phyloP scores from a whole-genome alignment of 257 asterid genomes.

The Nemophila menziesii region DNA sequence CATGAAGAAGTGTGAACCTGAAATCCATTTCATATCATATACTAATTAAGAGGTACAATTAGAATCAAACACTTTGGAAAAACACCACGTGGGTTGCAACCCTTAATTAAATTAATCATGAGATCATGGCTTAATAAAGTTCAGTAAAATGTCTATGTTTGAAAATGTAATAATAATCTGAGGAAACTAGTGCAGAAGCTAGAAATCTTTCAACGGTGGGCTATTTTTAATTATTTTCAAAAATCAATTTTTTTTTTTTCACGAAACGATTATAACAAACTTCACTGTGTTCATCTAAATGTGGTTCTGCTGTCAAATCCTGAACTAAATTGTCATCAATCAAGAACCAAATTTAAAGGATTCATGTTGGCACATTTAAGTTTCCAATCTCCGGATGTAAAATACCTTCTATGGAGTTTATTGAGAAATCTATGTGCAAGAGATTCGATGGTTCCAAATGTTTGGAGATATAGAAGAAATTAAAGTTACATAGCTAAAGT shows the following conservation, averaged over 20 bases:
- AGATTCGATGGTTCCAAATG: too few species aligned
- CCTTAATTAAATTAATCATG: not conserved
- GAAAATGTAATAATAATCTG: not conserved
- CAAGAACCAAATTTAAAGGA: too few species aligned
- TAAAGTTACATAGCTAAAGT: too few species aligned
- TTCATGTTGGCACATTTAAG: too few species aligned
- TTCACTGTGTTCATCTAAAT: not conserved
- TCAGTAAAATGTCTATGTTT: not conserved
- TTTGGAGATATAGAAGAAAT: too few species aligned
- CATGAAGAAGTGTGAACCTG: slow-evolving; percentile 17
- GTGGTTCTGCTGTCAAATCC: not conserved
- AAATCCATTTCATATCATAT: slow-evolving; percentile 1
- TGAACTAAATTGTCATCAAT: not conserved
- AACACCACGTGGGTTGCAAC: not conserved
- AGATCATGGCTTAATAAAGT: not conserved
- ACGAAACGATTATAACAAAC: not conserved
- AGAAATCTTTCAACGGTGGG: not conserved
- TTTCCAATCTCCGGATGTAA: too few species aligned
- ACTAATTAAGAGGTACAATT: not conserved
- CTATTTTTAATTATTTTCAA: too few species aligned
- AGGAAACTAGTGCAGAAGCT: not conserved
- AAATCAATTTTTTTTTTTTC: too few species aligned
- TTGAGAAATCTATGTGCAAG: too few species aligned
- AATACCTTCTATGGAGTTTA: too few species aligned
- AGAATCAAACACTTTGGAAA: not conserved